A percentile compares a stretch with the other conserved stretches of the same genome.
phyloP scores from a whole-genome alignment of 2,329 filamentous ascomycete species.

The Aspergillus viridinutans region DNA sequence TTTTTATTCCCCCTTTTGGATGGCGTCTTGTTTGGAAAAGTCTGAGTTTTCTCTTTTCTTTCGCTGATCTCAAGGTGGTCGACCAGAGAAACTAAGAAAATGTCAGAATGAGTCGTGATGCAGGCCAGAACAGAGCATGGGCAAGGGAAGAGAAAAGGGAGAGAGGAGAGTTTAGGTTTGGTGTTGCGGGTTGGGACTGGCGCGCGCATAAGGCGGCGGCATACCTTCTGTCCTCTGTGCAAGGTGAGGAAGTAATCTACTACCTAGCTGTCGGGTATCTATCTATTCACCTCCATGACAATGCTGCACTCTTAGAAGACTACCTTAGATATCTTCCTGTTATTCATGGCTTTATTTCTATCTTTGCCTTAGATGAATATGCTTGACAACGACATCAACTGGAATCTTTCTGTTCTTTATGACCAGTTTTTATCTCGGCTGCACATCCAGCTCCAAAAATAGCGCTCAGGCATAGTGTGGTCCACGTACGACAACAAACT shows the following conservation, averaged over 20 bases:
- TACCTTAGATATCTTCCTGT: background rate
- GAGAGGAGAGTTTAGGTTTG: background rate
- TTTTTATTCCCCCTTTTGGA: background rate
- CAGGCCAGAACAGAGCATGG: background rate
- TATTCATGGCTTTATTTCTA: background rate
- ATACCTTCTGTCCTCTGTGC: background rate
- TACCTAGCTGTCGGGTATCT: no score
- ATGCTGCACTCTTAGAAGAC: background rate
- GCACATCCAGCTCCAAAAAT: background rate
- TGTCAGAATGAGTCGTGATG: background rate
- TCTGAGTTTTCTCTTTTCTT: background rate
- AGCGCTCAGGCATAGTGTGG: background rate
- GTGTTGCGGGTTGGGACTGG: background rate
- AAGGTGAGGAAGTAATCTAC: background rate
- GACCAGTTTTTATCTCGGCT: background rate
- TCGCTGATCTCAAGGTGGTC: background rate
- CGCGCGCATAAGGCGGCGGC: background rate
- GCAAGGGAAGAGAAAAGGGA: background rate
- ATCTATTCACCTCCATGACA: background rate
- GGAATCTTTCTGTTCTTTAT: background rate
- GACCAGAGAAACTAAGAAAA: background rate
- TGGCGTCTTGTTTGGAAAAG: background rate
- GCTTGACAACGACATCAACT: background rate
- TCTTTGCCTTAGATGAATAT: background rate
- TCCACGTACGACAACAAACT: background rate